Evolutionary conservation across 805 yeast species (phyloP).

Genomic region (Pichia cephalocereana): DNA sequence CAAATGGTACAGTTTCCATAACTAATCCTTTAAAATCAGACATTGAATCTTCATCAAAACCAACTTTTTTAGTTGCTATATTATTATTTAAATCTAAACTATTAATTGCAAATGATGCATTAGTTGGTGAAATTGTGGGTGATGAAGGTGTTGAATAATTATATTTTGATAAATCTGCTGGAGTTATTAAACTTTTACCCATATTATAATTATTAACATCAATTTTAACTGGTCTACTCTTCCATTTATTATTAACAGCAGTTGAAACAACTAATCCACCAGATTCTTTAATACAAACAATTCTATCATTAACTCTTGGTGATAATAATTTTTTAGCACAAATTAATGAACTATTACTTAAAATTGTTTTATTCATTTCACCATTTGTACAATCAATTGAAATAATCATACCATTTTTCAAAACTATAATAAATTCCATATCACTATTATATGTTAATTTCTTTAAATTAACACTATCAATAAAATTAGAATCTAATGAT

Average conservation of each 20-base stretch:
- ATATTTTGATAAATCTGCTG: slow-evolving; percentile 25
- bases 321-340: slow-evolving; percentile 51
- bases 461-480: slow-evolving; percentile 20
- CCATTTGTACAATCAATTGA: slow-evolving; percentile 45
- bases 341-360: slow-evolving; percentile 30
- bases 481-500: slow-evolving; percentile 26
- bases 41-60: slow-evolving; percentile 10
- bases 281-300: slow-evolving; percentile 43
- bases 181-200: slow-evolving; percentile 30
- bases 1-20: slow-evolving; percentile 53
- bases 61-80: slow-evolving; percentile 1
- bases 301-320: slow-evolving; percentile 66
- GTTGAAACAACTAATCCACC: slow-evolving; percentile 54
- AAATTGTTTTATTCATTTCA: slow-evolving; percentile 24
- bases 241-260: slow-evolving; percentile 60
- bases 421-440: slow-evolving; percentile 43
- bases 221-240: slow-evolving; percentile 39
- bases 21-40: slow-evolving; percentile 16
- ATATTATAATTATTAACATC: slow-evolving; percentile 39
- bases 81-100: background rate
- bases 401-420: slow-evolving; percentile 41
- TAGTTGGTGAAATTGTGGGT: background rate
- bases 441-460: slow-evolving; percentile 22
- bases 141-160: background rate
- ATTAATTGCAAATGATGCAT: background rate